Conservation (phyloP, 2,329 filamentous ascomycete species). For the Massarina eburnea region DNA sequence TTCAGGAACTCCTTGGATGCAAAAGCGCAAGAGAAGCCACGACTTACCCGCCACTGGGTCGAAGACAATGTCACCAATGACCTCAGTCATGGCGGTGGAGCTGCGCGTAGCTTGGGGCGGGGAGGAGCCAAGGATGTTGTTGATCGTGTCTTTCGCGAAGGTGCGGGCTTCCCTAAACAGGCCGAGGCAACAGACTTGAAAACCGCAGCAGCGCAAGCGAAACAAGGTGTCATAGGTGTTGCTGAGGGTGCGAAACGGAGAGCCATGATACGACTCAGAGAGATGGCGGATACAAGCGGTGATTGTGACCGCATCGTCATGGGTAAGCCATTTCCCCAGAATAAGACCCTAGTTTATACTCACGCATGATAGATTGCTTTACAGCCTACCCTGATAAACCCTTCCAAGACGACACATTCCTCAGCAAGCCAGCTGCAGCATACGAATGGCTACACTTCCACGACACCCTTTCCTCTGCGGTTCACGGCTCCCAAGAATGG, state of each 20-base stretch:
- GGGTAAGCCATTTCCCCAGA: conserved; percentile 31
- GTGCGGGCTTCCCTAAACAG: conserved; percentile 72
- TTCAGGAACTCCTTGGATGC: conserved; percentile 53
- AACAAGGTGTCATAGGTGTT: conserved; percentile 59
- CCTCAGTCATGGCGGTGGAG: conserved; percentile 69
- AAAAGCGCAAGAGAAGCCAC: conserved; percentile 42
- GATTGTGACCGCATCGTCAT: conserved; percentile 77
- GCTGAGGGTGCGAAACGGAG: conserved; percentile 72
- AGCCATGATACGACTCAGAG: conserved; percentile 69
- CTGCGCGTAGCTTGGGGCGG: conserved; percentile 69
- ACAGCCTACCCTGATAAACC: conserved; percentile 81
- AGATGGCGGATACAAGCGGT: conserved; percentile 78
- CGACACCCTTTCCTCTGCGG: conserved; percentile 74
- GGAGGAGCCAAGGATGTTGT: conserved; percentile 75
- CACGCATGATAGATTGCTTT: conserved; percentile 67
- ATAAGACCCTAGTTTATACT: conserved; percentile 4
- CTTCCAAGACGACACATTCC: conserved; percentile 89
- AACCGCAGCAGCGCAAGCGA: conserved; percentile 57
- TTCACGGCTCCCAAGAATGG: conserved; percentile 89
- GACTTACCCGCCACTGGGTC: conserved; percentile 74
- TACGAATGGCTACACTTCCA: conserved; percentile 98
- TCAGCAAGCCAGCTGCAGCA: conserved; percentile 81
- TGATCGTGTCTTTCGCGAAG: conserved; percentile 75
- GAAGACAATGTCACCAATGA: conserved; percentile 71
- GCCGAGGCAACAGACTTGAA: conserved; percentile 50